Conservation (phyloP, 2,329 filamentous ascomycete species). For the Fusarium mangiferae region DNA sequence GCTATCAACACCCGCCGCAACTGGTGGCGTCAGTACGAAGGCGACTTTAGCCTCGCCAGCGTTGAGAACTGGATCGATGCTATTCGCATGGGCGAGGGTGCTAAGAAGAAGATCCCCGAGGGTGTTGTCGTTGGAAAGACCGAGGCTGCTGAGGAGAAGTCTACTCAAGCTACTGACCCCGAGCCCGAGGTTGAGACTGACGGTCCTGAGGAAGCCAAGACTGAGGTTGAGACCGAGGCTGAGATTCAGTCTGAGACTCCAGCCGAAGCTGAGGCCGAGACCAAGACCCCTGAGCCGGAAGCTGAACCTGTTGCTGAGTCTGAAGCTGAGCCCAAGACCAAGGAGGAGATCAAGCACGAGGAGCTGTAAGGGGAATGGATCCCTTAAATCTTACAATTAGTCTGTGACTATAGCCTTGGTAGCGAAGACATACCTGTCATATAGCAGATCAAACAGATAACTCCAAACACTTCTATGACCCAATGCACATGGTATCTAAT, state of each 20-base stretch:
- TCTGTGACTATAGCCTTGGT: slow-evolving; percentile 28
- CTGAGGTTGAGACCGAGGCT: slow-evolving; percentile 36
- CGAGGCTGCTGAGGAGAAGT: slow-evolving; percentile 2
- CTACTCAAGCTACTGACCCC: slow-evolving; percentile 41
- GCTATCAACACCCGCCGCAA: slow-evolving; percentile 85
- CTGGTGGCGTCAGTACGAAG: slow-evolving; percentile 84
- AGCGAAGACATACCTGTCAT: slow-evolving; percentile 36
- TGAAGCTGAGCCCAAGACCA: slow-evolving; percentile 41
- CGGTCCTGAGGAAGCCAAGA: slow-evolving; percentile 39
- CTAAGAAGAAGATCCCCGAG: slow-evolving; percentile 79
- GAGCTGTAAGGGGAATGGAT: slow-evolving; percentile 55
- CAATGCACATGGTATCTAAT: slow-evolving; percentile 35
- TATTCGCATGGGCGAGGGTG: slow-evolving; percentile 88
- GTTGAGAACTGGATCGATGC: slow-evolving; percentile 90
- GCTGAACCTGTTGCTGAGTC: slow-evolving; percentile 29
- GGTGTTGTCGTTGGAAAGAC: slow-evolving; percentile 60
- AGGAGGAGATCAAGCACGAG: slow-evolving; percentile 55
- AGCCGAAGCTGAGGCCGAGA: slow-evolving; percentile 28
- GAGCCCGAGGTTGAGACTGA: slow-evolving; percentile 41
- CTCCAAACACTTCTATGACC: slow-evolving; percentile 31
- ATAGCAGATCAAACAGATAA: slow-evolving; percentile 34
- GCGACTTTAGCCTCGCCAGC: slow-evolving; percentile 66
- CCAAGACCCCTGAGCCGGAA: slow-evolving; percentile 34
- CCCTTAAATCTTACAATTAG: slow-evolving; percentile 35
- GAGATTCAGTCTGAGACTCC: slow-evolving; percentile 25